phyloP scores from a whole-genome alignment of 306 rosid genomes.

The Clitoria ternatea region DNA sequence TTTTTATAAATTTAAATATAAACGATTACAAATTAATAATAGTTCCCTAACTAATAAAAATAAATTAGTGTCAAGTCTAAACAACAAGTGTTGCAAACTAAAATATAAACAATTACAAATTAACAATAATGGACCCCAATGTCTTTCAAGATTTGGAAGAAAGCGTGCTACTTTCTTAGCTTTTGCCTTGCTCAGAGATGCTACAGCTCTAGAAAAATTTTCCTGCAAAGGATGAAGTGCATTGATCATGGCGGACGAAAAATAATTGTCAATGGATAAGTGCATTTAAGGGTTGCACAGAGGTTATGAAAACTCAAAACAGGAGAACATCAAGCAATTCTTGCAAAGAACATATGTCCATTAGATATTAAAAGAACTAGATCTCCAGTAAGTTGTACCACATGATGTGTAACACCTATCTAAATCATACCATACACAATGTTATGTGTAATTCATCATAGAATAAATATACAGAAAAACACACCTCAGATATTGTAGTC shows the following conservation, averaged over 20 bases:
- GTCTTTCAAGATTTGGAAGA: conserved; percentile 89
- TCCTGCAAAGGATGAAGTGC: too few relatives aligned
- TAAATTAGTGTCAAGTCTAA: too few relatives aligned
- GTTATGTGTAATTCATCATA: background rate
- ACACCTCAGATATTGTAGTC: conserved; percentile 89
- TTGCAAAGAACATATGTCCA: conserved; percentile 39
- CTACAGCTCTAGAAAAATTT: too few relatives aligned
- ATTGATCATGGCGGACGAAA: conserved; percentile 91
- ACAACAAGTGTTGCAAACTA: too few relatives aligned
- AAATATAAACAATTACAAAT: too few relatives aligned
- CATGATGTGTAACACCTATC: too few relatives aligned
- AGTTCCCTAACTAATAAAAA: too few relatives aligned
- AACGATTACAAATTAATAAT: too few relatives aligned
- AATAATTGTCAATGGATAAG: conserved; percentile 86
- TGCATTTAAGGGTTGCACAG: conserved; percentile 92
- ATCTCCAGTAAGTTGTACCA: too few relatives aligned
- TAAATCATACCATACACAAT: too few relatives aligned
- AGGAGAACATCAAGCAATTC: conserved; percentile 92
- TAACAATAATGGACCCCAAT: conserved; percentile 98
- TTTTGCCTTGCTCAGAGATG: conserved; percentile 87
- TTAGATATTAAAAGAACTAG: background rate
- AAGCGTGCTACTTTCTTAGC: conserved; percentile 77
- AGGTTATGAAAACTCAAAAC: conserved; percentile 91
- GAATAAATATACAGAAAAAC: background rate
- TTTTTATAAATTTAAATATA: too few relatives aligned